Conservation (phyloP, 176 grass and related monocot genomes). For the Oropetium thomaeum region DNA sequence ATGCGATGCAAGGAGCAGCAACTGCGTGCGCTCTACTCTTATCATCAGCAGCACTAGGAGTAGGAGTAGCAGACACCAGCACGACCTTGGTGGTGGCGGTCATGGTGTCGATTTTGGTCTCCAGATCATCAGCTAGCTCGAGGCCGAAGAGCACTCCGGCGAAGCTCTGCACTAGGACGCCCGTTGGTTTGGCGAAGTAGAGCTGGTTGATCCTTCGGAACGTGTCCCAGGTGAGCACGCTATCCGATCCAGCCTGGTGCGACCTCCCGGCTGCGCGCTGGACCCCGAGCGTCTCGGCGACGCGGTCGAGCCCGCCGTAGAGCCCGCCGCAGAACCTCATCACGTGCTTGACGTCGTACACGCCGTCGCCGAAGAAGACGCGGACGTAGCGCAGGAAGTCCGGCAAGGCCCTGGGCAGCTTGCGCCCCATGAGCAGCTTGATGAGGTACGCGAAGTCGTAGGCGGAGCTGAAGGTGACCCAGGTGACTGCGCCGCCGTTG, state of each 20-base stretch:
- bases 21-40: not conserved
- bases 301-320: conserved; percentile 60
- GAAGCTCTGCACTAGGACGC: not conserved
- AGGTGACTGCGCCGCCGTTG: conserved; percentile 35
- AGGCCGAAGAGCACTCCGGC: conserved; percentile 57
- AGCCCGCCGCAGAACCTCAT: conserved; percentile 37
- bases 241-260: conserved; percentile 85
- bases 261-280: conserved; percentile 44
- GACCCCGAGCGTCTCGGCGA: conserved; percentile 46
- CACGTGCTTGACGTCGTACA: conserved; percentile 85
- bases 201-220: conserved; percentile 52
- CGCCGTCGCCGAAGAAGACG: conserved; percentile 59
- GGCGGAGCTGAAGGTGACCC: conserved; percentile 75
- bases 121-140: not conserved
- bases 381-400: conserved; percentile 47
- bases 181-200: conserved; percentile 49
- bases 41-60: not conserved
- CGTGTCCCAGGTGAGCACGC: conserved; percentile 71
- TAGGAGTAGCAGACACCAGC: not conserved
- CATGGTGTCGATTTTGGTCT: no score
- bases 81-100: not conserved
- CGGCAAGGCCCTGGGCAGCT: conserved; percentile 31
- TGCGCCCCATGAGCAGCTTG: conserved; percentile 48
- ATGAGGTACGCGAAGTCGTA: conserved; percentile 88
- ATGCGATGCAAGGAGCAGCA: not conserved